Evolutionary conservation across 1,284 basidiomycete genomes (phyloP).

Genomic region (Cutaneotrichosporon mucoides): DNA sequence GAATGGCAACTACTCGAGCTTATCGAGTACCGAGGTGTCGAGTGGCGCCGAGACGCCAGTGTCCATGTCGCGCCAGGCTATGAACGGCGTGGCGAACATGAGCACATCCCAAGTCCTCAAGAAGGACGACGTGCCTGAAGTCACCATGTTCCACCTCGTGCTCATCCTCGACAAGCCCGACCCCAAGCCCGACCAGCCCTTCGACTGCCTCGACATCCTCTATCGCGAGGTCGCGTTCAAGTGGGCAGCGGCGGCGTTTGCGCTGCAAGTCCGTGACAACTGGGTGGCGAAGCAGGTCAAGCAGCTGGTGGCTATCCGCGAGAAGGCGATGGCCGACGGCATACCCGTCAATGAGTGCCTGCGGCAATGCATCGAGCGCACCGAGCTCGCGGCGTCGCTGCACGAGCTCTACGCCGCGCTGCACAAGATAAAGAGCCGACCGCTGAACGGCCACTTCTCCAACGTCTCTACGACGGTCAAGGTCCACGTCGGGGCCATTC

Average conservation of each 20-base stretch:
- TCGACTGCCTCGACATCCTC: slow-evolving; percentile 59
- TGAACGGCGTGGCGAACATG: too few species aligned
- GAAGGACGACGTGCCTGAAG: slow-evolving; percentile 50
- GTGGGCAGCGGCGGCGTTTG: slow-evolving; percentile 79
- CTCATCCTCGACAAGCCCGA: slow-evolving; percentile 85
- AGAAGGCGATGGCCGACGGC: slow-evolving; percentile 50
- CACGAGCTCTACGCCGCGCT: slow-evolving; percentile 58
- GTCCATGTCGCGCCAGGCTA: neutral
- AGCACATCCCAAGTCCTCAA: neutral
- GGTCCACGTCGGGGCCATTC: slow-evolving; percentile 67
- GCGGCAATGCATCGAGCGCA: slow-evolving; percentile 53
- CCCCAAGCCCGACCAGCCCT: slow-evolving; percentile 58
- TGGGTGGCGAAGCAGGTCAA: slow-evolving; percentile 77
- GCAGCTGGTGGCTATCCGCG: slow-evolving; percentile 62
- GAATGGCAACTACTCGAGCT: neutral
- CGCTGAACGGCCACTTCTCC: slow-evolving; percentile 58
- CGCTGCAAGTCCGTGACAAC: slow-evolving; percentile 75
- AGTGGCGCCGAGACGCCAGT: neutral
- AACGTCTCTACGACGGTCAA: slow-evolving; percentile 61
- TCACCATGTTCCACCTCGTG: slow-evolving; percentile 82
- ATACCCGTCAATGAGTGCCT: slow-evolving; percentile 35
- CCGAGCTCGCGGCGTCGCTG: slow-evolving; percentile 69
- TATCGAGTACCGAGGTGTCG: neutral
- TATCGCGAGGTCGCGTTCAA: slow-evolving; percentile 85
- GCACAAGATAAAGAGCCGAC: slow-evolving; percentile 50